Base-by-base conservation (phyloP, 345 rosid genomes). In the Rubroshorea leprosula region DNA sequence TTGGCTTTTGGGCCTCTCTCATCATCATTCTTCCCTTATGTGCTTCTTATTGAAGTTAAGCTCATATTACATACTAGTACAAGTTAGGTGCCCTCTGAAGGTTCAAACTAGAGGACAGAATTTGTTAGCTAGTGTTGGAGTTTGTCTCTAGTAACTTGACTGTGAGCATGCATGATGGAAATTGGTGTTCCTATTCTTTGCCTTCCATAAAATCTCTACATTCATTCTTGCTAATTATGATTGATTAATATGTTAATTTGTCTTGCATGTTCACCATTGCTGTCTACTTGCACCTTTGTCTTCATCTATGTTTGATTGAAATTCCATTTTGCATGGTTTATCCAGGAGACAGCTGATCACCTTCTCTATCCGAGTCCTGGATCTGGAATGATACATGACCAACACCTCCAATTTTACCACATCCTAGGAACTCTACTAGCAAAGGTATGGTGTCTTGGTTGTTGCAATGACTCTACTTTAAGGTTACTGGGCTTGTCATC, bases 301-400 rank as follows among this genome's bases (percentile, higher is more conserved):
- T 44, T 49, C 29, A 46, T 27, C 1, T 50, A 1, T 38, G 35
- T 31, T 51, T 24, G 49, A 13, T 38, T 61, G 20, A 23, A 38
- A 49, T 71, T 65, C 39, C 71, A 17, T 51, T 57, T 70, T 47
- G 31, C 62, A 23, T 74, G 39, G 17, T 57, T 59, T n/a, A 58
- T 68, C 19, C 83, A 93, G 99, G 99, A 87, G 79, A 93, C 99
- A 13, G 51, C 91, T 53, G 99, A 93, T 82, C 99, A 85, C 80
- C 84, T 89, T 68, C 92, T 89, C 57, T 93, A 80, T 68, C 99
- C 99, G 45, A 93, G 87, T 82, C 99, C 99, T 68, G 99, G 99
- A 62, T 93, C 99, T 19, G 97, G 94, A 75, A 68, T 93, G 87
- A 74, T 82, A 68, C 99, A 93, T 75, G 96, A 89, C 51, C 97